These are phyloP conservation scores for Cymbidium sinense DNA, from an alignment of 106 monocot genomes.

Conservation along the genomic window DNA sequence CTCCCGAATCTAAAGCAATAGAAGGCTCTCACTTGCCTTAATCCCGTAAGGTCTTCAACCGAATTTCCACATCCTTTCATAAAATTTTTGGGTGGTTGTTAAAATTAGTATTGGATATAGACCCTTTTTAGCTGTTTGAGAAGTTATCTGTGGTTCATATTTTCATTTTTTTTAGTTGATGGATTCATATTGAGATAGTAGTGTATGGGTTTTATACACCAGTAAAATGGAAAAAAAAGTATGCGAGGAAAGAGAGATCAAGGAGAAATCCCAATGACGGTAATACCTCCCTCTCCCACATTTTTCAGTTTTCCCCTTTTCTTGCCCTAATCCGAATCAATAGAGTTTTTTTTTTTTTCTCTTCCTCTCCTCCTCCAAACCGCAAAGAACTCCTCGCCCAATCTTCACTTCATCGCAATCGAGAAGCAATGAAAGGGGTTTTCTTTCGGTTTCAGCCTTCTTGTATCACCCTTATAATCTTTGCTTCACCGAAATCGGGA, in stretches of 20 bases:
- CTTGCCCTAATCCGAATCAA: no score
- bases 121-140: background rate
- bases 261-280: slow-evolving; percentile 36
- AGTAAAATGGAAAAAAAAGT: slow-evolving; percentile 41
- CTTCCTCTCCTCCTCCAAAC: no score
- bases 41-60: background rate
- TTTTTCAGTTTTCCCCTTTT: no score
- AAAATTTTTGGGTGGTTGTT: background rate
- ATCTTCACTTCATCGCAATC: no score
- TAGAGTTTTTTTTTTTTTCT: no score
- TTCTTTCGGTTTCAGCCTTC: no score
- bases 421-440: no score
- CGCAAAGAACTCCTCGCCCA: no score
- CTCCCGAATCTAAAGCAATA: background rate
- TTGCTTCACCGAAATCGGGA: no score
- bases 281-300: no score
- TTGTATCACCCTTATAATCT: no score
- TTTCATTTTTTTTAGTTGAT: background rate
- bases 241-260: slow-evolving; percentile 20
- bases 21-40: background rate
- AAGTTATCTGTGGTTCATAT: background rate
- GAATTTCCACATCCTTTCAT: background rate
- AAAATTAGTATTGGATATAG: background rate
- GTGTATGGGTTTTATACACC: slow-evolving; percentile 7
- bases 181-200: background rate